Evolutionary conservation across 176 grass and related monocot species (phyloP), one percentile per base, ranked within the genome.

Genomic region (Raddia distichophylla): DNA sequence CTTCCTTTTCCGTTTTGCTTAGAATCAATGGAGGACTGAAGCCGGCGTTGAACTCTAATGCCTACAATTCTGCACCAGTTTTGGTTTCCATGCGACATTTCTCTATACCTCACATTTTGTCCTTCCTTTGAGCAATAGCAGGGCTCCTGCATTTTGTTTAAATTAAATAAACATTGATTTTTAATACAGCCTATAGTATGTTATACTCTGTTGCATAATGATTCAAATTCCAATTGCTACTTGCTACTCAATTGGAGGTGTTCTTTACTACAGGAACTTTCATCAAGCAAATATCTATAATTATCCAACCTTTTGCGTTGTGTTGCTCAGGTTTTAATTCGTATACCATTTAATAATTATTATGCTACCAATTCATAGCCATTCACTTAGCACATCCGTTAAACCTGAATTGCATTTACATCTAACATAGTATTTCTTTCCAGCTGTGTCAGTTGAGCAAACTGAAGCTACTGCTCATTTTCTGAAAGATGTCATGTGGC

Each of bases 401-500:
- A 48, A 40, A 42, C 15, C 17, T 27, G 48, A 44, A 34, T 60
- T 74, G 57, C 46, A 58, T 69, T 27, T 27, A 51, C 49, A 79
- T 87, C 71, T 71, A 55, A 59, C 16, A 65, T 75, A 60, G 17
- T 14, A 53, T 35, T 71, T 72, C 40, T 75, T 78, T 57, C 5
- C 85, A 85, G 93, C 86, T 57, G 37, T 91, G 75, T 88, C 89
- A 34, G 61, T 95, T 71, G 89, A 95, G 60, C 96, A 99, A 78
- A 80, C 77, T 89, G 84, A 86, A 71, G 80, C 56, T 43, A 83
- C 49, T 84, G 75, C 69, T n/a, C 43, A 79, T 86, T 76, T 95
- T 77, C 89, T 87, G 60, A 99, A 91, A 85, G 96, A 93, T 57
- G 85, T 95, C 71, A 95, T 93, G 90, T 99, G 96, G 96, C 95